Conservation (phyloP, 441 rosid species). For the Adansonia madagascariensis region DNA sequence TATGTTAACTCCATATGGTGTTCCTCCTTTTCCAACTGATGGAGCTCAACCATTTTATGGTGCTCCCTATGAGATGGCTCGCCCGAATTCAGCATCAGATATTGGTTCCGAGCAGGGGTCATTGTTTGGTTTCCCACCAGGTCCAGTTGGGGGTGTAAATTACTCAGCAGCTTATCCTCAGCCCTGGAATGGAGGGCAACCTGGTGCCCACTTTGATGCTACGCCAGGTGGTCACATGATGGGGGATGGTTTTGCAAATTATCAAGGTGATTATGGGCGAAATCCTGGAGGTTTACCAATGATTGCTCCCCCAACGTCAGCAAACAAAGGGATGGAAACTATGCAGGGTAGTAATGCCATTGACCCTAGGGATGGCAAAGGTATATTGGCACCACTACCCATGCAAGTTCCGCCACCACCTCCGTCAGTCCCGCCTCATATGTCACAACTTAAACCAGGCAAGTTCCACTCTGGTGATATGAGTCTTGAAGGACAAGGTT, state of each 20-base stretch:
- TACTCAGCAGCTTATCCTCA: conserved; percentile 62
- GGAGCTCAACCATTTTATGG: conserved; percentile 71
- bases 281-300: conserved; percentile 45
- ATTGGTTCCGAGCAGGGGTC: conserved; percentile 75
- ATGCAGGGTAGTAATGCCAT: conserved; percentile 38
- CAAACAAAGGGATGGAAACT: conserved; percentile 49
- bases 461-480: conserved; percentile 45
- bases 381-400: conserved; percentile 53
- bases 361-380: conserved; percentile 57
- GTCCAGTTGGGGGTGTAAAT: conserved; percentile 52
- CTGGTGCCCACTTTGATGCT: conserved; percentile 41
- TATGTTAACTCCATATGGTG: conserved; percentile 51
- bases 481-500: conserved; percentile 62
- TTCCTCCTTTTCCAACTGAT: conserved; percentile 63
- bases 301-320: conserved; percentile 43
- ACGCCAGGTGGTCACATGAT: conserved; percentile 46
- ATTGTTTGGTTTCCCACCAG: conserved; percentile 66
- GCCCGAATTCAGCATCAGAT: conserved; percentile 56
- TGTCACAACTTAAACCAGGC: conserved; percentile 54
- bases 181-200: conserved; percentile 66
- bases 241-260: conserved; percentile 52
- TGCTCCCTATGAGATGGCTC: conserved; percentile 57
- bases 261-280: conserved; percentile 62
- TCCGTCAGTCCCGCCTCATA: conserved; percentile 45
- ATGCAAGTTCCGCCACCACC: conserved; percentile 44